A percentile compares a stretch with the other conserved stretches of the same genome.
These are phyloP conservation scores for Candida tetrigidarum DNA, from an alignment of 1,139 yeast species.

Conservation along the genomic window DNA sequence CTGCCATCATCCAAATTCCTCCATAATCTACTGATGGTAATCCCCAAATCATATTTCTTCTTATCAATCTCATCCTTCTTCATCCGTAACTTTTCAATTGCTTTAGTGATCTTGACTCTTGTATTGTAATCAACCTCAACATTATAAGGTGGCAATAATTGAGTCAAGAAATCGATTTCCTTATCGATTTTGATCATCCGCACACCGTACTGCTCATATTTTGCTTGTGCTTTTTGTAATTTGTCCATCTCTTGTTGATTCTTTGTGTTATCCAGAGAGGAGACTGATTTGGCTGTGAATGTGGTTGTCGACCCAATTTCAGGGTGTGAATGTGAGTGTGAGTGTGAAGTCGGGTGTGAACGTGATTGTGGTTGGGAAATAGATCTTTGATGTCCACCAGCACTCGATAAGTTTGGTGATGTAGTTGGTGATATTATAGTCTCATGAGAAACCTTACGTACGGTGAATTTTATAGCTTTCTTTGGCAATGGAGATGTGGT, in stretches of 20 bases:
- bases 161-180: conserved; percentile 43
- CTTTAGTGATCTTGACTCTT: conserved; percentile 43
- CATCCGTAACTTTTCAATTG: conserved; percentile 45
- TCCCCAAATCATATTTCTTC: conserved; percentile 48
- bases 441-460: conserved; percentile 46
- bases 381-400: too few relatives aligned
- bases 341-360: not conserved
- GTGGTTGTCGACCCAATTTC: not conserved
- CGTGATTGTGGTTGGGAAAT: too few relatives aligned
- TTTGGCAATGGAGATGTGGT: conserved; percentile 13
- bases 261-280: not conserved
- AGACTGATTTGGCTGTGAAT: not conserved
- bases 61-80: conserved; percentile 49
- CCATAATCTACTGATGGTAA: conserved; percentile 49
- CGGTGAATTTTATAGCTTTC: conserved; percentile 47
- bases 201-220: conserved; percentile 39
- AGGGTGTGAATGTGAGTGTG: not conserved
- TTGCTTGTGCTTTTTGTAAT: conserved; percentile 29
- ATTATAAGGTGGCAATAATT: conserved; percentile 49
- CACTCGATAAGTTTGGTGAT: conserved; percentile 11
- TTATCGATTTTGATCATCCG: conserved; percentile 44
- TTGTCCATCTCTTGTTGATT: conserved; percentile 14
- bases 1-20: conserved; percentile 43
- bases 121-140: conserved; percentile 51
- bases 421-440: conserved; percentile 23